A percentile compares a stretch with the other conserved stretches of the same genome.
Conservation (phyloP, 2,329 filamentous ascomycete genomes). For the Arachnomyces sp. region DNA sequence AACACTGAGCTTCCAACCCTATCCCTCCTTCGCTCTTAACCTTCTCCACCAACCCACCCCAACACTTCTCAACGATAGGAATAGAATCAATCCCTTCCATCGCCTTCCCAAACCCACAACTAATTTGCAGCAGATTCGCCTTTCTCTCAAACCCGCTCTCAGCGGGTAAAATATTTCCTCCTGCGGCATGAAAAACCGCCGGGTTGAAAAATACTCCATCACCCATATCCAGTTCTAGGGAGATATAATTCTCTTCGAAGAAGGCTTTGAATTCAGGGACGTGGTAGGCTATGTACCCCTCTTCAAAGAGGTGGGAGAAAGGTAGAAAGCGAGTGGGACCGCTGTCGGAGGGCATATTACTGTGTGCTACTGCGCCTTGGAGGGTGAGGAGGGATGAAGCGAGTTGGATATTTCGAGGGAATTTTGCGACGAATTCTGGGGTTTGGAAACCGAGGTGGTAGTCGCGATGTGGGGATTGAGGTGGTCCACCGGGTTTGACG, state of each 20-base stretch:
- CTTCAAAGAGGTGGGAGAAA: slow-evolving; percentile 51
- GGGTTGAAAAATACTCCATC: slow-evolving; percentile 60
- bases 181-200: slow-evolving; percentile 56
- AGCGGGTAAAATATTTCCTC: slow-evolving; percentile 41
- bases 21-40: slow-evolving; percentile 38
- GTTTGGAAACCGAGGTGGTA: slow-evolving; percentile 60
- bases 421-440: slow-evolving; percentile 32
- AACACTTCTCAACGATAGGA: slow-evolving; percentile 46
- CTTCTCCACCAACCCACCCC: slow-evolving; percentile 46
- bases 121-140: slow-evolving; percentile 58
- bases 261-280: slow-evolving; percentile 46
- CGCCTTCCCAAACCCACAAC: slow-evolving; percentile 54
- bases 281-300: slow-evolving; percentile 54
- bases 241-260: slow-evolving; percentile 48
- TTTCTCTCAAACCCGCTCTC: slow-evolving; percentile 43
- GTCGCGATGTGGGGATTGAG: slow-evolving; percentile 55
- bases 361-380: slow-evolving; percentile 57
- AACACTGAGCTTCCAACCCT: slow-evolving; percentile 38
- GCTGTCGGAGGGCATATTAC: slow-evolving; percentile 50
- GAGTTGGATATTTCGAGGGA: slow-evolving; percentile 47
- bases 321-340: slow-evolving; percentile 56
- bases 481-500: slow-evolving; percentile 50
- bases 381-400: slow-evolving; percentile 53
- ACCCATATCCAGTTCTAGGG: slow-evolving; percentile 46
- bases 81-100: slow-evolving; percentile 55